A percentile compares a stretch with the other conserved stretches of the same genome.
Conservation (phyloP, 2,329 filamentous ascomycete species). For the Cryphonectria nitschkei region DNA sequence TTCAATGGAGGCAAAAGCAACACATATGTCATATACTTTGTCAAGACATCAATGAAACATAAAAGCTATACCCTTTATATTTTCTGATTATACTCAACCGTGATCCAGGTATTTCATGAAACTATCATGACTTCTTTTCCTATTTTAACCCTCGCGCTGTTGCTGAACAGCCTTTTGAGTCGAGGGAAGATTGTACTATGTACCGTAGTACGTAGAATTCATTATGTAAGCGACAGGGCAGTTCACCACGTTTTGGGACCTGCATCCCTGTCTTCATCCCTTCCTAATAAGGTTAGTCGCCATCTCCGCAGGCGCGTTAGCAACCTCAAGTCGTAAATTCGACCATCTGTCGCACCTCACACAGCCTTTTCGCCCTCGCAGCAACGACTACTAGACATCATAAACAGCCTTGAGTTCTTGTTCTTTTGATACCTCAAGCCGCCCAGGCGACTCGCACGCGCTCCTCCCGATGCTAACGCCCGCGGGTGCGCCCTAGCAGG, state of each 20-base stretch:
- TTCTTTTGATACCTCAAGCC: background rate
- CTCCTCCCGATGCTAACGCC: conserved; percentile 26
- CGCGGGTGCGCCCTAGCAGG: conserved; percentile 17
- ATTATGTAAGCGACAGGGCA: conserved; percentile 7
- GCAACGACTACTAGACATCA: conserved; percentile 15
- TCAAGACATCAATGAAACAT: background rate
- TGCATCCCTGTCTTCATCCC: conserved; percentile 30
- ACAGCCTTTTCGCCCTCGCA: conserved; percentile 13
- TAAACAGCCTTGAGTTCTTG: conserved; percentile 2
- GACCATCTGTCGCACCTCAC: conserved; percentile 27
- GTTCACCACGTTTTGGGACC: conserved; percentile 17
- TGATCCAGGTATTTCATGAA: background rate
- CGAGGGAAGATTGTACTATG: background rate
- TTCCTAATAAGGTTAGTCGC: conserved; percentile 19
- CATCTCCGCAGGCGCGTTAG: conserved; percentile 22
- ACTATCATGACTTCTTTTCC: background rate
- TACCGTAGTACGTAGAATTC: background rate
- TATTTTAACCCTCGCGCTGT: background rate
- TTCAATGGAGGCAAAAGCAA: background rate
- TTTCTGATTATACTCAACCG: background rate
- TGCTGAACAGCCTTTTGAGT: background rate
- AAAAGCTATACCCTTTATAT: too few species aligned
- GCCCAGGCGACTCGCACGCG: conserved; percentile 15
- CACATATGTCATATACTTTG: background rate
- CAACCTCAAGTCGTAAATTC: conserved; percentile 27